Percentiles rank a stretch among this genome's conserved stretches.
Evolutionary conservation across 2,329 filamentous ascomycete species (phyloP).

Genomic region (Scorias spongiosa): DNA sequence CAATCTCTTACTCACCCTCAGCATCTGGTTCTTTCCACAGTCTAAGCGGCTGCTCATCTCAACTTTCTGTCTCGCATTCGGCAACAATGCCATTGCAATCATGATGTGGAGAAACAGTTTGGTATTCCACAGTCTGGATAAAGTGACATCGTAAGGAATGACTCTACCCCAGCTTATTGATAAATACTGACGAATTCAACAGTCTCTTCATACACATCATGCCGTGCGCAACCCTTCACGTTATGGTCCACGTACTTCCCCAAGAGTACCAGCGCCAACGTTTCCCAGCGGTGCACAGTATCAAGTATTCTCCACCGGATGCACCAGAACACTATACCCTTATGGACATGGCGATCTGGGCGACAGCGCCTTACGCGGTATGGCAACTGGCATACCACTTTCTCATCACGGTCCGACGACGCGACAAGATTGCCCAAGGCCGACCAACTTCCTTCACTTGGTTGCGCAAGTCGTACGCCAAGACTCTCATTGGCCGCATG

Average conservation of each 20-base stretch:
- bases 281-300: slow-evolving; percentile 74
- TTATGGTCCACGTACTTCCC: slow-evolving; percentile 69
- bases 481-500: slow-evolving; percentile 72
- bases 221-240: slow-evolving; percentile 88
- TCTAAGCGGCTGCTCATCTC: slow-evolving; percentile 88
- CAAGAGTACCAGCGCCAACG: slow-evolving; percentile 47
- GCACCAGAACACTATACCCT: slow-evolving; percentile 68
- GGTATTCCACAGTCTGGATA: slow-evolving; percentile 97
- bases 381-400: slow-evolving; percentile 94
- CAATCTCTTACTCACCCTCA: slow-evolving; percentile 69
- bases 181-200: slow-evolving; percentile 2
- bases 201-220: slow-evolving; percentile 98
- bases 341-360: slow-evolving; percentile 81
- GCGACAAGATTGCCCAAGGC: slow-evolving; percentile 88
- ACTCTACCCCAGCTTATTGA: neutral
- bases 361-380: slow-evolving; percentile 75
- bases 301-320: slow-evolving; percentile 54
- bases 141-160: slow-evolving; percentile 58
- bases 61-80: slow-evolving; percentile 81
- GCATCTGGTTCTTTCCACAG: slow-evolving; percentile 76
- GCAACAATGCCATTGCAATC: slow-evolving; percentile 94
- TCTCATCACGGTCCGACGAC: slow-evolving; percentile 85
- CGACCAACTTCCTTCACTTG: slow-evolving; percentile 95
- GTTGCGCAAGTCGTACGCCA: slow-evolving; percentile 82
- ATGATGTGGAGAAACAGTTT: slow-evolving; percentile 98